Base-by-base conservation (phyloP, 2,329 filamentous ascomycete species). In the Fusarium circinatum region DNA sequence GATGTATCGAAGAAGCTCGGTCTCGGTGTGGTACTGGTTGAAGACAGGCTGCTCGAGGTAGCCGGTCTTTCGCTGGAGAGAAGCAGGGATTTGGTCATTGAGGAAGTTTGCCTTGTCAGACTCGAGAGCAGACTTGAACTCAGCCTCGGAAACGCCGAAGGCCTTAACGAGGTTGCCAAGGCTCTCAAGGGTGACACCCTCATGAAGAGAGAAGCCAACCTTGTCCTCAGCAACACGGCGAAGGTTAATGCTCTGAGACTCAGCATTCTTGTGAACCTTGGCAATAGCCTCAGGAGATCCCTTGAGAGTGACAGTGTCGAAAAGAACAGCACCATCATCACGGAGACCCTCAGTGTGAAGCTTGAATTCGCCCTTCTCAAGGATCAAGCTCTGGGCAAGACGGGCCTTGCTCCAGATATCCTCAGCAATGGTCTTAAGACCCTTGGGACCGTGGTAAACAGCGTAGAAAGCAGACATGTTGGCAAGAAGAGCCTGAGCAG, bases 381-480 rank as follows among this genome's bases (percentile, higher is more conserved):
- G 61, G 24, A 78, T 77, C 36, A 78, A 68, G 62, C 88, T 84
- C 18, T 95, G 85, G 28, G 89, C 89, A 59, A 89, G 86, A 78
- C 94, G 91, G 15, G 96, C 82, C 39, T 92, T 87, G 74, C 91
- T 91, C 48, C 90, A 89, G 78, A 94, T 89, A 71, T 93, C 90
- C 82, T 96, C 89, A 2, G 96, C 95, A 79, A 98, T 98, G 8
- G 90, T 89, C 83, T 92, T 95, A 51, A 98, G 84, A 11, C 95
- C 95, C 63, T 91, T 83, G 1, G 96, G 96, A 12, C 96, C 96
- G 81, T 98, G 96, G 83, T 98, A 98, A 58, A 98, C 88, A 59
- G 95, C 95, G 81, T 98, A 98, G 84, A 98, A 92, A 58, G 96
- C 94, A 77, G 91, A 95, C 94, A 98, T 98, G 82, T 98, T 98